Conservation (phyloP, 83 land plant species). For the Picea mariana region DNA sequence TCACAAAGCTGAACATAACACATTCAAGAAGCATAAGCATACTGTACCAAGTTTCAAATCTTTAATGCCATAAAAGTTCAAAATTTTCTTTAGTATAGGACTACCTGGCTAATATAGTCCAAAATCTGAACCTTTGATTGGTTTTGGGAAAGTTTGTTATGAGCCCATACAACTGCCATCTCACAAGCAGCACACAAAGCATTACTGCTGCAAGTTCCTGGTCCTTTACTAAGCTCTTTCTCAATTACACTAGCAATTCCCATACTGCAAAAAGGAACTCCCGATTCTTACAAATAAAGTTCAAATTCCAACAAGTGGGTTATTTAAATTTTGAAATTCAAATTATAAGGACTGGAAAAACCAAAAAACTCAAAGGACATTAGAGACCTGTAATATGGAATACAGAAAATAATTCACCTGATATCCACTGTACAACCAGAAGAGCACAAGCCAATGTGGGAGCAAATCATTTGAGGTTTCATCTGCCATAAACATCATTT, state of each 20-base stretch:
- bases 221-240: constrained; percentile 16
- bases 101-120: constrained; percentile 64
- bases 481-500: constrained; percentile 19
- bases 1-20: constrained; percentile 66
- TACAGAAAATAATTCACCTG: background rate
- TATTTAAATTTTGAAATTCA: background rate
- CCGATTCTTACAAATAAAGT: background rate
- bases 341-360: background rate
- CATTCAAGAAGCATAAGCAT: background rate
- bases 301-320: background rate
- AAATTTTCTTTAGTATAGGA: background rate
- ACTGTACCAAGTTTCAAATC: background rate
- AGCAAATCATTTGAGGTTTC: constrained; percentile 23
- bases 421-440: background rate
- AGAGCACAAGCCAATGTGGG: constrained; percentile 33
- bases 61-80: background rate
- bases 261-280: constrained; percentile 16
- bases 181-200: constrained; percentile 72
- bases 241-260: constrained; percentile 47
- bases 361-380: background rate
- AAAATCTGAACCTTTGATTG: constrained; percentile 49
- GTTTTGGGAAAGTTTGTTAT: constrained; percentile 58
- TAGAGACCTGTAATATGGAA: background rate
- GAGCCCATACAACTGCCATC: constrained; percentile 76
- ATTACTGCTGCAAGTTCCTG: constrained; percentile 31